phyloP scores from a whole-genome alignment of 2,329 filamentous ascomycete species.

The Orbilia oligospora region DNA sequence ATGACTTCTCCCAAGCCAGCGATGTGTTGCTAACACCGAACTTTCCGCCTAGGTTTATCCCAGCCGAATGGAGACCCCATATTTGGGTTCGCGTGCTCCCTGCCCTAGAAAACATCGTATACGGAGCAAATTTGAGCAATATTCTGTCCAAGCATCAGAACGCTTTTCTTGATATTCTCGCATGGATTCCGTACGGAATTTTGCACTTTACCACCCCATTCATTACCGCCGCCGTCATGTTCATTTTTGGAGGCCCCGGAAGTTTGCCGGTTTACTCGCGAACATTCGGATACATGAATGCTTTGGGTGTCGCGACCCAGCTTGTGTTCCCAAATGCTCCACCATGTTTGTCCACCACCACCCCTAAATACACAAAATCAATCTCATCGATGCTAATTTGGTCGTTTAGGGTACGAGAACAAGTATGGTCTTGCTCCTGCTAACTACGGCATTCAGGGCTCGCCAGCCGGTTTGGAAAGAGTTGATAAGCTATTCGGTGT shows the following conservation, averaged over 20 bases:
- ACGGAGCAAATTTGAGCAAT: constrained; percentile 95
- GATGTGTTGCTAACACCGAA: constrained; percentile 48
- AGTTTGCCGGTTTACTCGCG: constrained; percentile 87
- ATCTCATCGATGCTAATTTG: constrained; percentile 29
- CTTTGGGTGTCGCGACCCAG: constrained; percentile 88
- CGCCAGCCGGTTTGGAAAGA: constrained; percentile 87
- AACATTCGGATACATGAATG: constrained; percentile 92
- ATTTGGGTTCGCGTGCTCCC: constrained; percentile 97
- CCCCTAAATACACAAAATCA: constrained; percentile 3
- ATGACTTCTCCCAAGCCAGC: background rate
- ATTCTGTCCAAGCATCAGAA: constrained; percentile 92
- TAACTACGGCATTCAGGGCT: constrained; percentile 90
- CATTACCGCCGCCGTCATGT: constrained; percentile 82
- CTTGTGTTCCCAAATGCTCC: constrained; percentile 92
- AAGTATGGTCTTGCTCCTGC: constrained; percentile 90
- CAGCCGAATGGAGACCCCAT: constrained; percentile 86
- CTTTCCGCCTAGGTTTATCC: constrained; percentile 79
- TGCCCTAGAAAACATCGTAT: constrained; percentile 94
- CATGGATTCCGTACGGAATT: constrained; percentile 93
- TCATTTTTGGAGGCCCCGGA: constrained; percentile 88
- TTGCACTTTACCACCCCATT: constrained; percentile 90
- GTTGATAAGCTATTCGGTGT: constrained; percentile 92
- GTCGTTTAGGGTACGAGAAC: constrained; percentile 80
- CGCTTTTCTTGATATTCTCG: constrained; percentile 85
- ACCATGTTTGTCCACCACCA: constrained; percentile 74